Base-by-base conservation (phyloP, 495 filamentous ascomycete species). In the Annulohypoxylon nitens region DNA sequence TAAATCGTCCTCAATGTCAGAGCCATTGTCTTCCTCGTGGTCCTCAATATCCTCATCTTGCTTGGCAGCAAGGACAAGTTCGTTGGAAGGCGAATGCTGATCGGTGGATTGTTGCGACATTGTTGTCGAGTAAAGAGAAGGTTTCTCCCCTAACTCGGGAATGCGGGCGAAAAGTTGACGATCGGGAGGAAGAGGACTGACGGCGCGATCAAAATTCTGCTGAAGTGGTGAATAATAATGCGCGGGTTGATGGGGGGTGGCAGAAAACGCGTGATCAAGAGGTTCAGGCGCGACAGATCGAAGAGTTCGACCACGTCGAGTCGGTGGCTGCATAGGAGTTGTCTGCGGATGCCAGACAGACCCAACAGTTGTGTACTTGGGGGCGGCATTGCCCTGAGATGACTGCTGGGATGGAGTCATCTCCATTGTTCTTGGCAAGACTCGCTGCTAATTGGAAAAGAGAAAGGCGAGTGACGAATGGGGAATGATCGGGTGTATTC, bases 141-240 rank as follows among this genome's bases (percentile, higher is more conserved):
- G 18, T 11, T 63, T 45, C 48, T 55, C 58, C 25, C 67, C 58
- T n/a, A 41, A 54, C 25, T 60, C 71, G 12, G 47, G 43, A 23
- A 73, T 36, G 39, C 20, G 64, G 7, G 33, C 14, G 33, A 43
- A 10, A n/a, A 41, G 33, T 26, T 12, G 47, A n/a, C 30, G 51
- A 45, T 45, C 14, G 33, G 64, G 8, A 37, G 54, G 1, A 58
- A 25, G 3, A 2, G 83, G 83, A 43, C 77, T 83, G 47, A 81
- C 70, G 2, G 84, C 84, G 58, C 84, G 80, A 55, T 85, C 83
- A 61, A 79, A 80, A 59, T 85, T 85, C 61, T 86, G 84, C 72
- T 85, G 83, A n/a, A 86, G 73, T 9, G 83, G 84, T 5, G 79
- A 75, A 55, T 86, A 85, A 47, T 81, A 74, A 2, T 74, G 77